Evolutionary conservation across 768 basidiomycete genomes (phyloP).

Genomic region (Hygrophoropsis aurantiaca): DNA sequence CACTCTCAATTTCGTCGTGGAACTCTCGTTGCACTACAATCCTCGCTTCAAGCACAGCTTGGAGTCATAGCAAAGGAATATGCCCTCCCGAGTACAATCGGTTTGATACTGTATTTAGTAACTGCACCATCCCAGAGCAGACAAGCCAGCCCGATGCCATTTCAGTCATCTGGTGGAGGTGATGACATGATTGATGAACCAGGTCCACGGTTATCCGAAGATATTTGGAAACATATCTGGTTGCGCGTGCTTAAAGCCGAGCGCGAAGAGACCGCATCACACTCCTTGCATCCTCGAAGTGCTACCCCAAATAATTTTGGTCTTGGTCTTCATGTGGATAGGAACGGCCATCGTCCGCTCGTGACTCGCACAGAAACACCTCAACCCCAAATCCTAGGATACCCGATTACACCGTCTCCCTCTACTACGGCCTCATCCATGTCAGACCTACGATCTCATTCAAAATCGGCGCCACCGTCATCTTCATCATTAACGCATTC

Average conservation of each 20-base stretch:
- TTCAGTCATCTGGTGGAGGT: constrained; percentile 11
- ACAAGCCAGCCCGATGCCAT: constrained; percentile 15
- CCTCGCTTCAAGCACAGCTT: constrained; percentile 81
- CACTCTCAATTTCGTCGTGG: constrained; percentile 81
- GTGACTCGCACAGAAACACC: constrained; percentile 39
- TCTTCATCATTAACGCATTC: constrained; percentile 39
- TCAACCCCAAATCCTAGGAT: constrained; percentile 35
- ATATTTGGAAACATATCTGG: constrained; percentile 90
- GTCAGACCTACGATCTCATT: constrained; percentile 46
- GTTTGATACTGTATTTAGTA: constrained; percentile 82
- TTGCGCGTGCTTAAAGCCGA: constrained; percentile 65
- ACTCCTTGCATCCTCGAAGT: constrained; percentile 23
- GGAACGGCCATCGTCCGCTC: constrained; percentile 41
- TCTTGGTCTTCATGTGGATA: constrained; percentile 43
- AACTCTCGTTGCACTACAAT: constrained; percentile 81
- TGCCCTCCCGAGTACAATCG: constrained; percentile 82
- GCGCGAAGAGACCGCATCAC: constrained; percentile 40
- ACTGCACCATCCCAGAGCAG: constrained; percentile 29
- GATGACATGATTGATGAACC: constrained; percentile 48
- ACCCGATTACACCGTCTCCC: constrained; percentile 34
- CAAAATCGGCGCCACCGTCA: constrained; percentile 50
- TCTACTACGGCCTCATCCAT: constrained; percentile 52
- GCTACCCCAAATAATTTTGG: constrained; percentile 41
- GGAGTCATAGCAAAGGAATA: constrained; percentile 91
- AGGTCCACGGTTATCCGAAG: constrained; percentile 83